Evolutionary conservation across 441 rosid species (phyloP).

Genomic region (Dalechampia spathulata): DNA sequence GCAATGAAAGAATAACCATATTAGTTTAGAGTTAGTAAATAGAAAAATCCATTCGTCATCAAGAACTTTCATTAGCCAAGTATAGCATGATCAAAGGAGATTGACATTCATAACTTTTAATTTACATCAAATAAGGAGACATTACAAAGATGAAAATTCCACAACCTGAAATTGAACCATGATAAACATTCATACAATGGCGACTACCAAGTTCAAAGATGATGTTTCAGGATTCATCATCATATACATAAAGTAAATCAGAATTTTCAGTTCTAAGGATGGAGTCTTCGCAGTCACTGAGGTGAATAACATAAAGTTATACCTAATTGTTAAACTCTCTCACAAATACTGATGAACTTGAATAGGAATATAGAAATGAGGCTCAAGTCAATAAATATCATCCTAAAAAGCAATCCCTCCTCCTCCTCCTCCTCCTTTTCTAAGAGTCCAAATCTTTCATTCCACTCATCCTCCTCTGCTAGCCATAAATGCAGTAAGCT

Average conservation of each 20-base stretch:
- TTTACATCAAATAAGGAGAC: too few species aligned
- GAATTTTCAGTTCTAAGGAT: background rate
- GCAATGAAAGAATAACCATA: background rate
- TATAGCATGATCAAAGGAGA: background rate
- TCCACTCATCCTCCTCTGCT: background rate
- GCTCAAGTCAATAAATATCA: too few species aligned
- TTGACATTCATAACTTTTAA: too few species aligned
- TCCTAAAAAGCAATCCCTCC: too few species aligned
- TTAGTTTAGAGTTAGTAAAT: background rate
- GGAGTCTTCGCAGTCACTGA: background rate
- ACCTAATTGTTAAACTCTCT: background rate
- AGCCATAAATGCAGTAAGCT: background rate
- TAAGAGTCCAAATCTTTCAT: background rate
- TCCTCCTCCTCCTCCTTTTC: too few species aligned
- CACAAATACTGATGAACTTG: background rate
- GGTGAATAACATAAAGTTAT: background rate
- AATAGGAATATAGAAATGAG: background rate
- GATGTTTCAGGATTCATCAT: background rate
- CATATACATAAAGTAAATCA: background rate
- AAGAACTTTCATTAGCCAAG: constrained; percentile 1
- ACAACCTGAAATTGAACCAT: too few species aligned
- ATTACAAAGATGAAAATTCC: too few species aligned
- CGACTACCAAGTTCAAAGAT: too few species aligned
- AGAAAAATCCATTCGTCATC: background rate
- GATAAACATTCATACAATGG: too few species aligned